Evolutionary conservation across 75 land plant genomes (phyloP), one percentile per base, ranked within the genome.

Genomic region (Pinus taeda): DNA sequence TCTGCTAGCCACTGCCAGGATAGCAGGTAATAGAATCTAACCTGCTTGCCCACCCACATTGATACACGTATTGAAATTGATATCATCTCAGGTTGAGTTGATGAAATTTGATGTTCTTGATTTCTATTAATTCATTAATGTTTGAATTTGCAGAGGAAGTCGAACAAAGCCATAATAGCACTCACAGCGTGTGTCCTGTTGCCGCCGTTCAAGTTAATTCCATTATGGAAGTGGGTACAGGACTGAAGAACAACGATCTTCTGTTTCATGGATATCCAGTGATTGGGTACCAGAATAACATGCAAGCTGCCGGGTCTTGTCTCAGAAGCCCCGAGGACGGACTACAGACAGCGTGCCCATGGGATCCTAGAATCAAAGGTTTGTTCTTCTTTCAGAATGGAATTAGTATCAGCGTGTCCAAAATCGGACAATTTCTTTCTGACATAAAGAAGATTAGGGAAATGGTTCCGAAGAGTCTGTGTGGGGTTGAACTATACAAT

Each of bases 211-310:
- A 49, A 57, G 56, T 82, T 4, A 60, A 71, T n/a, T 29, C 36
- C 3, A 67, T 65, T 7, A n/a, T 74, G 4, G 15, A 36, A 4
- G n/a, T 70, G 1, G 86, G 80, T 3, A 72, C 57, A 3, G 80
- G 85, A 3, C 66, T 42, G 15, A 20, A 53, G 60, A 84, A 78
- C 65, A 33, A 85, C 45, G 71, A 74, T 59, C 21, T 20, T 18
- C 13, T 36, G 3, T 84, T 84, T 71, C 62, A n/a, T 26, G 80
- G 86, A 75, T 84, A 63, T 45, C 86, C 86, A 7, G 76, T 84
- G 7, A 75, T 84, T 1, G 86, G 86, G 8, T 77, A 39, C 45
- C 71, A 83, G n/a, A 72, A 82, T 60, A 18, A 30, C 58, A 77
- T 84, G 61, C 86, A 84, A 33, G 72, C 72, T 15, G 69, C 55